phyloP scores from a whole-genome alignment of 139 green algal genomes.

The Chlamydomonas eustigma region DNA sequence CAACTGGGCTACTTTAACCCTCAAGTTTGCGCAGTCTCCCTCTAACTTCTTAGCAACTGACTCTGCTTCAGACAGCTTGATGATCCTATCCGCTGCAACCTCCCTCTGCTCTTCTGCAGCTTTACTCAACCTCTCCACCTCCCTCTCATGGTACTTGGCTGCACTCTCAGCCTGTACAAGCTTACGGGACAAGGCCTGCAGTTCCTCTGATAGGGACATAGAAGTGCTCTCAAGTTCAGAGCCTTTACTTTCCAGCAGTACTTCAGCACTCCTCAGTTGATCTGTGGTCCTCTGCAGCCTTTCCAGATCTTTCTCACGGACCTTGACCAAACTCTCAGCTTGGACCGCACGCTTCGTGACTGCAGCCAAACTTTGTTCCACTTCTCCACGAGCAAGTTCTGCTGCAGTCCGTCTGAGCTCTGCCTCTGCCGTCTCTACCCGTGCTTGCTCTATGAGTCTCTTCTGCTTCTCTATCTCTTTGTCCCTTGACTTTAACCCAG shows the following conservation, averaged over 20 bases:
- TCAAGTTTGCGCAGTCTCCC: background rate
- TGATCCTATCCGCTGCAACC: background rate
- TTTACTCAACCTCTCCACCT: background rate
- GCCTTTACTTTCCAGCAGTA: background rate
- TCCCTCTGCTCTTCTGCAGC: background rate
- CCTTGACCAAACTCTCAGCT: background rate
- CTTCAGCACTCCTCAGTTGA: background rate
- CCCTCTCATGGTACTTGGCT: background rate
- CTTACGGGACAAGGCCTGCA: background rate
- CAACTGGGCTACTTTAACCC: background rate
- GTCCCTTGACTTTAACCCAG: conserved; percentile 11
- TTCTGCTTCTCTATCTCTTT: conserved; percentile 23
- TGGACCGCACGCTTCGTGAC: background rate
- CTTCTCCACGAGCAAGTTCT: background rate
- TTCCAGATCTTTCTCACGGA: background rate
- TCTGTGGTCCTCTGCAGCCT: background rate
- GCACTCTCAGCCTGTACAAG: background rate
- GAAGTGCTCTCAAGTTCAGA: background rate
- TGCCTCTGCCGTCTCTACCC: background rate
- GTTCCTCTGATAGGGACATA: background rate
- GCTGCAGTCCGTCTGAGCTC: background rate
- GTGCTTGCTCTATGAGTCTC: conserved; percentile 11
- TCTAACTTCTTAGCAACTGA: background rate
- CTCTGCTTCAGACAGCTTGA: background rate
- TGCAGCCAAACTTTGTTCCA: background rate